Conservation (phyloP, 129 eudicot genomes). For the Flaveria trinervia region DNA sequence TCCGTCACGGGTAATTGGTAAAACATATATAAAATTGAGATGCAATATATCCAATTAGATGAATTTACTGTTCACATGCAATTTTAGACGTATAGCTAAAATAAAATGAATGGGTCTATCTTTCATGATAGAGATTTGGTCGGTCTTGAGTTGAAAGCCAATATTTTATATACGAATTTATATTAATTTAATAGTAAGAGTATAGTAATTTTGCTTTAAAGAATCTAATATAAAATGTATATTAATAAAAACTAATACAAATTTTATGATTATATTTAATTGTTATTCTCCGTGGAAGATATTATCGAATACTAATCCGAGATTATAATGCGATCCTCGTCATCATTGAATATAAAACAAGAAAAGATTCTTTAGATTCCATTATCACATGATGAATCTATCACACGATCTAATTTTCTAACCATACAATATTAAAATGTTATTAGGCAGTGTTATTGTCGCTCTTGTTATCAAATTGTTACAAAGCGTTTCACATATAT, state of each 20-base stretch:
- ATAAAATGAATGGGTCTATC: too few relatives aligned
- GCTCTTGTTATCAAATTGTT: not conserved
- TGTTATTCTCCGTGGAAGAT: not conserved
- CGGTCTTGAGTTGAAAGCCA: too few relatives aligned
- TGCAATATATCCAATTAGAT: too few relatives aligned
- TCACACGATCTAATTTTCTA: not conserved
- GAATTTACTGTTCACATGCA: too few relatives aligned
- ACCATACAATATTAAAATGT: not conserved
- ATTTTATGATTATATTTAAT: not conserved
- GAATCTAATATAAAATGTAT: not conserved
- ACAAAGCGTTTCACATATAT: not conserved
- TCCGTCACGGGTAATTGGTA: too few relatives aligned
- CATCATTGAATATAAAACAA: constrained; percentile 18
- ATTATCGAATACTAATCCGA: not conserved
- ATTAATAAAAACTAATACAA: not conserved
- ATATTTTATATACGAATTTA: too few relatives aligned
- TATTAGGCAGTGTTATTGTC: not conserved
- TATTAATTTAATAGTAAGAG: too few relatives aligned
- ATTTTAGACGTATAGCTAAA: too few relatives aligned
- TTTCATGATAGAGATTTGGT: too few relatives aligned
- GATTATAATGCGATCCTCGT: constrained; percentile 30
- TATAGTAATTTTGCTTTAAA: too few relatives aligned
- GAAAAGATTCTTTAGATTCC: constrained; percentile 27
- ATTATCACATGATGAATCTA: constrained; percentile 26
- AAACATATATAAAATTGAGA: too few relatives aligned